Percentiles rank a stretch among this genome's conserved stretches.
Evolutionary conservation across 371 early-diverging fungal genomes (phyloP).

Genomic region (Haplosporangium sp.): DNA sequence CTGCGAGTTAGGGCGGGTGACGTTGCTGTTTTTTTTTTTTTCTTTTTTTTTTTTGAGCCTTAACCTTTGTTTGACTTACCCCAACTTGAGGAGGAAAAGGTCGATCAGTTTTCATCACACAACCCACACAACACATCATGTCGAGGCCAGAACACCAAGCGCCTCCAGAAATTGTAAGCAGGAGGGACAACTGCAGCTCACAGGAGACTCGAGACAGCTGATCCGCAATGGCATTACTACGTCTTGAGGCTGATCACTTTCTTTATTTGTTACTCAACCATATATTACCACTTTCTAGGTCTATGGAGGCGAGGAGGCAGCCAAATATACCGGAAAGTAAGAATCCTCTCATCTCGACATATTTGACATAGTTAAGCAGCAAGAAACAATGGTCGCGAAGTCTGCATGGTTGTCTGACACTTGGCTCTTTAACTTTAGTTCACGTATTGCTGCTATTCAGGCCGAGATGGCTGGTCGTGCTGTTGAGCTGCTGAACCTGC

Average conservation of each 20-base stretch:
- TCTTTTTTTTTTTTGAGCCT: constrained; percentile 19
- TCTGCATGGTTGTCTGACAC: no score
- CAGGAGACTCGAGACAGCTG: no score
- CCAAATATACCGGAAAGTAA: constrained; percentile 95
- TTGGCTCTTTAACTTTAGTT: constrained; percentile 58
- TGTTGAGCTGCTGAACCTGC: constrained; percentile 89
- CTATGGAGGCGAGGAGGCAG: constrained; percentile 91
- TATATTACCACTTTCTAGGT: constrained; percentile 58
- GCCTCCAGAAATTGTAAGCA: constrained; percentile 93
- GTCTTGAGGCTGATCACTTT: not conserved
- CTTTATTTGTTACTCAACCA: no score
- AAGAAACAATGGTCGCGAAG: no score
- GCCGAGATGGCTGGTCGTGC: constrained; percentile 94
- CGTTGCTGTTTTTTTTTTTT: constrained; percentile 7
- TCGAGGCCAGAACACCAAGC: constrained; percentile 96
- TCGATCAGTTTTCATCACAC: constrained; percentile 15
- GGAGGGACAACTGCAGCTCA: no score
- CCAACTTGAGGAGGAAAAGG: not conserved
- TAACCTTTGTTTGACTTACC: no score
- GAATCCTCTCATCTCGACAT: constrained; percentile 7
- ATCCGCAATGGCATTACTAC: no score
- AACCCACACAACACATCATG: constrained; percentile 60
- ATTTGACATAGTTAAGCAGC: no score
- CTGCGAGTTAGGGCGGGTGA: not conserved
- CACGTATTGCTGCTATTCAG: constrained; percentile 93